These are phyloP conservation scores for Suhomyces emberorum DNA, from an alignment of 805 yeast genomes.

Conservation along the genomic window DNA sequence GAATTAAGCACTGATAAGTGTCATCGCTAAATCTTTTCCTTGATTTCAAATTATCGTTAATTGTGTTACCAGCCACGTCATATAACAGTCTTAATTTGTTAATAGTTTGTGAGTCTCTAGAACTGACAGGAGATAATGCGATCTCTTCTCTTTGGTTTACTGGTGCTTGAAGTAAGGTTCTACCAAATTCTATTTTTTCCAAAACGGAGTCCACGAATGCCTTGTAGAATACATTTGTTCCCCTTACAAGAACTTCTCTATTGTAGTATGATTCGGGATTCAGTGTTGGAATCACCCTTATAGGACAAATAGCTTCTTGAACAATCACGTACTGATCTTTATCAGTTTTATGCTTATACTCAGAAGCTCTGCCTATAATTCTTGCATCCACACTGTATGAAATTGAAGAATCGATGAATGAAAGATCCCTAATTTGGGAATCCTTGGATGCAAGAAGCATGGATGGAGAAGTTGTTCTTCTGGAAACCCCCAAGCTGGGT, in stretches of 20 bases:
- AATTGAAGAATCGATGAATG: conserved; percentile 34
- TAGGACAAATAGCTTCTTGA: conserved; percentile 27
- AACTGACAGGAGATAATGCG: conserved; percentile 17
- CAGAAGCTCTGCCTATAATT: conserved; percentile 39
- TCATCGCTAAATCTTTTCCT: conserved; percentile 18
- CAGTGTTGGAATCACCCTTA: conserved; percentile 34
- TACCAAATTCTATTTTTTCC: conserved; percentile 24
- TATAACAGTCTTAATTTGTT: conserved; percentile 33
- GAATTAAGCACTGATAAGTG: conserved; percentile 29
- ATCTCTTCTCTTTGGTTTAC: conserved; percentile 6
- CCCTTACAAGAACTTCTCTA: conserved; percentile 15
- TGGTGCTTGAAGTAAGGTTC: conserved; percentile 13
- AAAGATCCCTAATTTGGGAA: conserved; percentile 27
- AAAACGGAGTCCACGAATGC: conserved; percentile 33
- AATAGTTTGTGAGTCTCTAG: conserved; percentile 14
- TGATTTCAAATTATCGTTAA: conserved; percentile 12
- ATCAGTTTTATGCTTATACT: conserved; percentile 21
- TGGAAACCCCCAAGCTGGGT: conserved; percentile 34
- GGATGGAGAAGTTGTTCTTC: conserved; percentile 22
- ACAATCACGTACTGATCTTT: conserved; percentile 38
- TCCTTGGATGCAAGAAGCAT: conserved; percentile 21
- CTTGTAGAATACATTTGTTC: conserved; percentile 24
- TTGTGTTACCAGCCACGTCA: conserved; percentile 20
- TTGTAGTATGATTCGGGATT: conserved; percentile 18
- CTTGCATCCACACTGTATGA: conserved; percentile 38